Conservation (phyloP, 129 eudicot species). For the Flaveria bidentis region DNA sequence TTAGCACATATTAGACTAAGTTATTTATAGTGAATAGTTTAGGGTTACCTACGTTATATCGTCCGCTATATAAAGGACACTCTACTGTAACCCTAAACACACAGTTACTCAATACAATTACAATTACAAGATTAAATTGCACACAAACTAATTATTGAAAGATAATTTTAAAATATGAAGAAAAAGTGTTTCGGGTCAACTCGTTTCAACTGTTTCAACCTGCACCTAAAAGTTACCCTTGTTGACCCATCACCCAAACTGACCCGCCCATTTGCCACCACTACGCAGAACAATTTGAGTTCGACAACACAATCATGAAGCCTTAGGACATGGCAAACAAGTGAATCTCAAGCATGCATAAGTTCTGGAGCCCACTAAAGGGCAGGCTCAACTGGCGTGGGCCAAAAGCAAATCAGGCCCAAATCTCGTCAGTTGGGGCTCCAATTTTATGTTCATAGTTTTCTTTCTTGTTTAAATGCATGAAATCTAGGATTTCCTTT, state of each 20-base stretch:
- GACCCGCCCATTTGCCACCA: background rate
- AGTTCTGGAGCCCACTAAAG: too few relatives aligned
- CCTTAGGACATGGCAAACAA: background rate
- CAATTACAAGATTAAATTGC: too few relatives aligned
- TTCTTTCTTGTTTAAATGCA: background rate
- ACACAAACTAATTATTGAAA: background rate
- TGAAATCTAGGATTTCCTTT: background rate
- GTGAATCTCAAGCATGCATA: too few relatives aligned
- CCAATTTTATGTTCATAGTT: background rate
- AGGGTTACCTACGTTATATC: too few relatives aligned
- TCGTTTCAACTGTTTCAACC: background rate
- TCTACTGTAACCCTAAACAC: too few relatives aligned
- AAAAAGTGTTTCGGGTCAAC: slow-evolving; percentile 9
- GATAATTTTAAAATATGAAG: background rate
- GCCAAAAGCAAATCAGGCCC: background rate
- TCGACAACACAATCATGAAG: background rate
- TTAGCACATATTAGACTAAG: background rate
- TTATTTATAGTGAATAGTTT: too few relatives aligned
- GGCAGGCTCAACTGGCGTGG: too few relatives aligned
- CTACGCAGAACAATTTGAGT: background rate
- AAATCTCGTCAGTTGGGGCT: background rate
- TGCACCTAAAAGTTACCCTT: background rate
- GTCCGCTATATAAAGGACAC: too few relatives aligned
- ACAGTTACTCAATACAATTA: too few relatives aligned
- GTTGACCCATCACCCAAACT: background rate